Evolutionary conservation across 2,329 filamentous ascomycete genomes (phyloP), one percentile per base, ranked within the genome.

Genomic region (Epichloe brachyelytri): DNA sequence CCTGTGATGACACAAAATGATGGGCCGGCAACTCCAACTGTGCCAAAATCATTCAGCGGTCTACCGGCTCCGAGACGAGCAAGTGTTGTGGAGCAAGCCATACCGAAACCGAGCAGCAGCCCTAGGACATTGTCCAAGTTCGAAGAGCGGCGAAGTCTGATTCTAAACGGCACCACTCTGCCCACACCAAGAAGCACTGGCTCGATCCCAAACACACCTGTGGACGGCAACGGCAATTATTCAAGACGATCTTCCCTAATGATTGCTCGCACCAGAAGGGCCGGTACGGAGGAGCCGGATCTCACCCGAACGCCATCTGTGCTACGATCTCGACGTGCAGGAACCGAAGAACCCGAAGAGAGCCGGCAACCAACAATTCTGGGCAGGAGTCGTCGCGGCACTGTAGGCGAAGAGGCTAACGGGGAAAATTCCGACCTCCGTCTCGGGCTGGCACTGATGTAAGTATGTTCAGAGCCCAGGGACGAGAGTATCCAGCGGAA

Each of bases 371-470:
- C 71, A 36, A 70, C 71, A 39, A 53, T 75, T 5, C 58, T 77
- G 37, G 59, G 72, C 15, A 72, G 75, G 47, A 65, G 65, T 40
- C 70, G 76, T 22, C 69, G 75, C 38, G 68, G 66, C 12, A 73
- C 74, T 37, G 62, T 71, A 33, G 71, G 71, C 14, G 70, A 74
- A 34, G 70, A 77, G 2, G 73, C 76, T 11, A 74, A 78, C 1
- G 73, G 19, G 44, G 61, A n/a, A 68, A 71, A 34, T 72, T 76
- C 55, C 73, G 76, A n/a, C 71, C 75, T 2, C 78, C 79, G 1
- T 82, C 80, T 4, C 71, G 81, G 22, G 78, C 79, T 4, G 66
- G 70, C 37, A 82, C 79, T 0, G 80, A 84, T 53, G 70, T 75
- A 49, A 72, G 68, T 30, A 59, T 65, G 55, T 54, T 71, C 67